These are phyloP conservation scores for Mycena rebaudengoi DNA, from an alignment of 768 basidiomycete genomes.

Conservation along the genomic window DNA sequence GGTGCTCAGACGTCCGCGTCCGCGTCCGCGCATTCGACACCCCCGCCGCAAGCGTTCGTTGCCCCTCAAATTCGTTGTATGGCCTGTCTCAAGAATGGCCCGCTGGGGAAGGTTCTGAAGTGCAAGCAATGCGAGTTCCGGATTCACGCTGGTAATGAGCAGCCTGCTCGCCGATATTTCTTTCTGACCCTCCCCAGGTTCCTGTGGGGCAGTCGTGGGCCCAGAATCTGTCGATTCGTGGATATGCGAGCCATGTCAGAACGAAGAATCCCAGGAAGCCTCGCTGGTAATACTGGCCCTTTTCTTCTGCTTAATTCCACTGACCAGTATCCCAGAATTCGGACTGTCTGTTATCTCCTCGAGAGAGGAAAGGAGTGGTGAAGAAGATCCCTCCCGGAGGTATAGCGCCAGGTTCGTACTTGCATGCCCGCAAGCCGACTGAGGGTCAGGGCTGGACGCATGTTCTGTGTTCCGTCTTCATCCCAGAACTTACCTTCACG, in stretches of 20 bases:
- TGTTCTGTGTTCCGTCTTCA: slow-evolving; percentile 88
- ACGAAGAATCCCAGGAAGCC: slow-evolving; percentile 82
- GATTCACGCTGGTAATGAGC: slow-evolving; percentile 75
- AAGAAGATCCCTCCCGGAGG: slow-evolving; percentile 47
- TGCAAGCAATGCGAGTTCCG: slow-evolving; percentile 84
- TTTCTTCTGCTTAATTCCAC: not conserved
- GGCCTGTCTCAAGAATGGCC: slow-evolving; percentile 79
- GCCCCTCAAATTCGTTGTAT: slow-evolving; percentile 76
- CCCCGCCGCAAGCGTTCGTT: slow-evolving; percentile 64
- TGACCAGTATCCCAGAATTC: slow-evolving; percentile 59
- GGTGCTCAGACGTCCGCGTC: slow-evolving; percentile 54
- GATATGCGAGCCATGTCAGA: slow-evolving; percentile 89
- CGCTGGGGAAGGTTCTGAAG: slow-evolving; percentile 78
- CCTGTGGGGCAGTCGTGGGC: slow-evolving; percentile 75
- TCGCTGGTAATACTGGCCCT: slow-evolving; percentile 64
- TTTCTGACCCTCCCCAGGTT: slow-evolving; percentile 49
- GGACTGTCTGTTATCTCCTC: slow-evolving; percentile 89
- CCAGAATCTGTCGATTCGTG: slow-evolving; percentile 74
- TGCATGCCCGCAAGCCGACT: slow-evolving; percentile 87
- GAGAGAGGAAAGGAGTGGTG: slow-evolving; percentile 57
- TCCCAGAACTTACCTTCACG: slow-evolving; percentile 82
- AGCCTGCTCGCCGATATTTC: not conserved
- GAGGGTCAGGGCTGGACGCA: slow-evolving; percentile 96
- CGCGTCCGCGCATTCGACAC: slow-evolving; percentile 66
- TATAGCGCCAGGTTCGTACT: slow-evolving; percentile 66